A percentile compares a stretch with the other conserved stretches of the same genome.
These are phyloP conservation scores for Penicillium sp. DNA, from an alignment of 2,329 filamentous ascomycete genomes.

Conservation along the genomic window DNA sequence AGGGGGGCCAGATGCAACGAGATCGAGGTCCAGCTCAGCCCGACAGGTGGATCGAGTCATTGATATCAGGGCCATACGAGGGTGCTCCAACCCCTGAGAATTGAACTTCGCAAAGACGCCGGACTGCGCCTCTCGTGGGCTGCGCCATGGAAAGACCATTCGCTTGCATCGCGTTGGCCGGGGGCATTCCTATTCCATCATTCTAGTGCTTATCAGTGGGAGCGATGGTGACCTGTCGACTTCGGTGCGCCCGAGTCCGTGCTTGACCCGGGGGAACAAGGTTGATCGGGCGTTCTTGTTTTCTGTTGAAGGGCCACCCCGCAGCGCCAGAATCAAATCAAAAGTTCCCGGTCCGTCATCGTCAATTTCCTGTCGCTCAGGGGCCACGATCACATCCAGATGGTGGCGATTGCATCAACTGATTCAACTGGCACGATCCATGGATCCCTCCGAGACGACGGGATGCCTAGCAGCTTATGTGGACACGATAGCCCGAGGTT, in stretches of 20 bases:
- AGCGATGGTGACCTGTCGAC: conserved; percentile 6
- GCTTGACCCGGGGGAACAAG: conserved; percentile 16
- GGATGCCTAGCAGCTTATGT: conserved; percentile 3
- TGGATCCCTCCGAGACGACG: no score
- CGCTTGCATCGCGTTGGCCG: not conserved
- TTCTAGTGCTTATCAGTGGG: conserved; percentile 16
- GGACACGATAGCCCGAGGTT: conserved; percentile 3
- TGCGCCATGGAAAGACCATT: conserved; percentile 1
- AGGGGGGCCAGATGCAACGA: conserved; percentile 12
- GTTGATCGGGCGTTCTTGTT: no score
- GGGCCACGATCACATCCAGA: conserved; percentile 4
- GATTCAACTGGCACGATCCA: not conserved
- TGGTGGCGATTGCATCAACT: conserved; percentile 1
- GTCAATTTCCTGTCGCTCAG: no score
- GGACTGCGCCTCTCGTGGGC: not conserved
- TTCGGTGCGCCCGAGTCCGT: conserved; percentile 19
- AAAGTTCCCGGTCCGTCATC: conserved; percentile 1
- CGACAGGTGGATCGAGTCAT: conserved; percentile 12
- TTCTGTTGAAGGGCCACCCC: conserved; percentile 12
- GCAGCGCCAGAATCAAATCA: conserved; percentile 16
- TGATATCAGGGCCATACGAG: no score
- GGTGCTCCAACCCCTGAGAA: no score
- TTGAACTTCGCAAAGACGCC: conserved; percentile 16
- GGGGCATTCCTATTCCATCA: not conserved
- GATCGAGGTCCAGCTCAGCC: conserved; percentile 11